A percentile compares a stretch with the other conserved stretches of the same genome.
Evolutionary conservation across 306 rosid species (phyloP).

Genomic region (Cucurbita ficifolia): DNA sequence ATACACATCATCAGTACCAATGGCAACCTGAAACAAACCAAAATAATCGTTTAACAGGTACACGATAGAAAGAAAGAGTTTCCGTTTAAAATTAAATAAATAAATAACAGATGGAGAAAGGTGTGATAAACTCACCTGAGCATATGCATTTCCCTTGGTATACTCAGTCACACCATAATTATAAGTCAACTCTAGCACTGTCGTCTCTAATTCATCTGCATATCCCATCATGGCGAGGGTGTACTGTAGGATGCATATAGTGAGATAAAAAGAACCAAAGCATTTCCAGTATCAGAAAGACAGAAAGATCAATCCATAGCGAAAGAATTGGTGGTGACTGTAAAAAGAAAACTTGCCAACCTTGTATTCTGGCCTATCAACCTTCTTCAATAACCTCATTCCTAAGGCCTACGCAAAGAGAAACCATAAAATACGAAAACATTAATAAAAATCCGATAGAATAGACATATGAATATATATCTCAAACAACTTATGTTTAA

Average conservation of each 20-base stretch:
- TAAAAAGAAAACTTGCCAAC: conserved; percentile 11
- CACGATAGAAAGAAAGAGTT: not conserved
- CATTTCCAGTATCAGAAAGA: not conserved
- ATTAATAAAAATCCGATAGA: not conserved
- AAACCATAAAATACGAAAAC: conserved; percentile 9
- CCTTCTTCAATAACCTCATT: conserved; percentile 51
- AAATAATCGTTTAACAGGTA: not conserved
- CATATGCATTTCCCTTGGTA: conserved; percentile 89
- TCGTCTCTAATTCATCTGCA: conserved; percentile 72
- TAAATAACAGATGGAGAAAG: not conserved
- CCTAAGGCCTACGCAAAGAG: conserved; percentile 57
- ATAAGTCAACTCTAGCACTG: conserved; percentile 82
- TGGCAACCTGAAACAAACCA: conserved; percentile 46
- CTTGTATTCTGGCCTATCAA: conserved; percentile 80
- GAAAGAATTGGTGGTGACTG: not conserved
- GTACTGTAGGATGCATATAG: conserved; percentile 39
- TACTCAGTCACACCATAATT: conserved; percentile 87
- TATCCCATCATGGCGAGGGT: conserved; percentile 70
- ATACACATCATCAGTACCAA: conserved; percentile 87
- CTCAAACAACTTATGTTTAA: not conserved
- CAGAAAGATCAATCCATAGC: not conserved
- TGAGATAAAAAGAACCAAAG: not conserved
- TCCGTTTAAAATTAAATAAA: not conserved
- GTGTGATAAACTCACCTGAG: conserved; percentile 39
- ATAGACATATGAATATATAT: not conserved